Base-by-base conservation (phyloP, 2,329 filamentous ascomycete species). In the Aspergillus tamarii region DNA sequence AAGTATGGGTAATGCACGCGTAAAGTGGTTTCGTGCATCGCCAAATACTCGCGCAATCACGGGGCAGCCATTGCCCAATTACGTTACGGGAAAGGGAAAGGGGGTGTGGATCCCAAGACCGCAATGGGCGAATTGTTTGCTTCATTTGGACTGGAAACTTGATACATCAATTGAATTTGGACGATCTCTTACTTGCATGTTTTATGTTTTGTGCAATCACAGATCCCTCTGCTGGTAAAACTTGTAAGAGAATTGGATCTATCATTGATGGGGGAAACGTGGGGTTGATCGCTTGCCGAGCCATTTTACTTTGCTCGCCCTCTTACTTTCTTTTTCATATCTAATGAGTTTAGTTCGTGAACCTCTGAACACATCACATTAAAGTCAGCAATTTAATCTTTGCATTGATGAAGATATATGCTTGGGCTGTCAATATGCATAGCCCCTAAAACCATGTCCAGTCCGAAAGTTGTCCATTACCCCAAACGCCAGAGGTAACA, bases 31-130 rank as follows among this genome's bases (percentile, higher is more conserved):
- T 66, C 55, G n/a, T 30, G 50, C 54, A 73, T 76, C 75, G 74
- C 75, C 74, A 78, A 77, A 78, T 73, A 63, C 64, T 60, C 77
- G 70, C 77, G 76, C 65, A 60, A 68, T 78, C 77, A 78, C 75
- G 75, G 69, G 75, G 67, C 32, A 34, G 10, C 10, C 6, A 56
- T 46, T 46, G 60, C 12, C 72, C 72, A 75, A 73, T 74, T 19
- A 69, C 41, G 50, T 34, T 55, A n/a, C 41, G 21, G 43, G 30
- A 43, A 48, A 32, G 57, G 58, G 34, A 26, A 19, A 46, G 3
- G 48, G 58, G 19, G 23, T n/a, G 58, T 53, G 58, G 58, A 52
- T 45, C 34, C n/a, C 30, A 16, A 10, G 11, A 9, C 11, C n/a
- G 14, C 21, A 11, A 32, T 55, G 34, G 52, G 14, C 52, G n/a